A percentile compares a stretch with the other conserved stretches of the same genome.
phyloP scores from a whole-genome alignment of 805 yeast genomes.

The Saccharomycopsis fibuligera region DNA sequence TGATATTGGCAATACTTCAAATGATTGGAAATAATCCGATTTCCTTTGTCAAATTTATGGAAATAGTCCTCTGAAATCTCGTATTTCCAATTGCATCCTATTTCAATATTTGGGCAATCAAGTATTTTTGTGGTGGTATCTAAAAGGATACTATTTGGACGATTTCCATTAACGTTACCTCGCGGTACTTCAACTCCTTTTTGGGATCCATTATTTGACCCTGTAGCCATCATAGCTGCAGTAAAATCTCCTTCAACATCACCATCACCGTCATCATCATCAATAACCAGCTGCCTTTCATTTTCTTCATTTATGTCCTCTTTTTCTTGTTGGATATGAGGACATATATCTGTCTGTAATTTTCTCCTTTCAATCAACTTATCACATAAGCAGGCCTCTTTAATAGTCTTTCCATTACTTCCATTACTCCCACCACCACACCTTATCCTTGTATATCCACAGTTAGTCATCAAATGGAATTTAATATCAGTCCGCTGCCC shows the following conservation, averaged over 20 bases:
- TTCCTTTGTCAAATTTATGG: background rate
- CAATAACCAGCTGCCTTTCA: background rate
- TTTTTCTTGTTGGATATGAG: background rate
- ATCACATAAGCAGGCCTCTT: background rate
- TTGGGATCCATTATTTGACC: too few relatives aligned
- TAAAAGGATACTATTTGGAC: background rate
- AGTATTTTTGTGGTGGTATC: slow-evolving; percentile 17
- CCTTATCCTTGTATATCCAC: slow-evolving; percentile 23
- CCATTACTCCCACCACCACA: too few relatives aligned
- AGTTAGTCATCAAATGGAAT: slow-evolving; percentile 31
- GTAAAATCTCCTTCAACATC: slow-evolving; percentile 22
- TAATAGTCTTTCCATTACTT: background rate
- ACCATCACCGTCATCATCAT: slow-evolving; percentile 13
- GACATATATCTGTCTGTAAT: background rate
- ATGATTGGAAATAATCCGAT: background rate
- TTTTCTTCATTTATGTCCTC: background rate
- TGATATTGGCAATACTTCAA: background rate
- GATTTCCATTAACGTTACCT: background rate
- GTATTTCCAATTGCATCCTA: slow-evolving; percentile 44
- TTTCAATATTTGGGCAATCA: slow-evolving; percentile 40
- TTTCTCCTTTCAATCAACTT: background rate
- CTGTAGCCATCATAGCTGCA: too few relatives aligned
- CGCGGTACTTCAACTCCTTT: slow-evolving; percentile 11
- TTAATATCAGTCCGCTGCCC: slow-evolving; percentile 48
- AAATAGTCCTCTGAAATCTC: background rate